Evolutionary conservation across 2,329 filamentous ascomycete genomes (phyloP).

Genomic region (Didymella keratinophila): DNA sequence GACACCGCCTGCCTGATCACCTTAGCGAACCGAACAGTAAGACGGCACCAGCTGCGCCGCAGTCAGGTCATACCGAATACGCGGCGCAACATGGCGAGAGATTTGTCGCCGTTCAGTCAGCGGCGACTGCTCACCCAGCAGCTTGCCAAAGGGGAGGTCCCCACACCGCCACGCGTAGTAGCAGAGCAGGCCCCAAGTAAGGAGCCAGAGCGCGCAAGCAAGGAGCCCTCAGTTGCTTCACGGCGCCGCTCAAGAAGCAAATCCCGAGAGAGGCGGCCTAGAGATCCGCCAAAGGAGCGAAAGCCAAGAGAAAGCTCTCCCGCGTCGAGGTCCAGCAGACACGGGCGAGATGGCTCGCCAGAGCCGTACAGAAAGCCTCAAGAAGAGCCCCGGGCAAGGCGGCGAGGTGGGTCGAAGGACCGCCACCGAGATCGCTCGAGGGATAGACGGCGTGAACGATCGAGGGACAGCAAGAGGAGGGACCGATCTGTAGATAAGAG

Average conservation of each 20-base stretch:
- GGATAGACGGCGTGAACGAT: conserved; percentile 30
- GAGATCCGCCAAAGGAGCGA: conserved; percentile 24
- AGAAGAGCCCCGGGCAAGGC: conserved; percentile 27
- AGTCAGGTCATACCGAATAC: background rate
- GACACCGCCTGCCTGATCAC: background rate
- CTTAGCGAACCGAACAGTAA: conserved; percentile 10
- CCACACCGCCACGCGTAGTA: conserved; percentile 29
- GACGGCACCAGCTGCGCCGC: conserved; percentile 6
- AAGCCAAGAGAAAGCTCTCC: conserved; percentile 25
- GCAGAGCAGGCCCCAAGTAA: conserved; percentile 19
- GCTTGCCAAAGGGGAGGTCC: conserved; percentile 27
- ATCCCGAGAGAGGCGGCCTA: conserved; percentile 22
- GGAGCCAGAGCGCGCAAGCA: conserved; percentile 20
- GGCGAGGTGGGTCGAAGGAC: conserved; percentile 23
- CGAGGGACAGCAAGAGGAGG: conserved; percentile 22
- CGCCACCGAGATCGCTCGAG: conserved; percentile 25
- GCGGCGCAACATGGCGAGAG: conserved; percentile 33
- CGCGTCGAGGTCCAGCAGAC: conserved; percentile 19
- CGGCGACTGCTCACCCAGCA: conserved; percentile 42
- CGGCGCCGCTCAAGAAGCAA: conserved; percentile 28
- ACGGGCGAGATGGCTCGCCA: conserved; percentile 33
- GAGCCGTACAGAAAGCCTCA: conserved; percentile 41
- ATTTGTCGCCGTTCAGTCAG: conserved; percentile 45
- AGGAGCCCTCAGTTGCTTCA: conserved; percentile 22
- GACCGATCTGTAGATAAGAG: conserved; percentile 25